Conservation (phyloP, 2,329 filamentous ascomycete genomes). For the Monosporascus sp. region DNA sequence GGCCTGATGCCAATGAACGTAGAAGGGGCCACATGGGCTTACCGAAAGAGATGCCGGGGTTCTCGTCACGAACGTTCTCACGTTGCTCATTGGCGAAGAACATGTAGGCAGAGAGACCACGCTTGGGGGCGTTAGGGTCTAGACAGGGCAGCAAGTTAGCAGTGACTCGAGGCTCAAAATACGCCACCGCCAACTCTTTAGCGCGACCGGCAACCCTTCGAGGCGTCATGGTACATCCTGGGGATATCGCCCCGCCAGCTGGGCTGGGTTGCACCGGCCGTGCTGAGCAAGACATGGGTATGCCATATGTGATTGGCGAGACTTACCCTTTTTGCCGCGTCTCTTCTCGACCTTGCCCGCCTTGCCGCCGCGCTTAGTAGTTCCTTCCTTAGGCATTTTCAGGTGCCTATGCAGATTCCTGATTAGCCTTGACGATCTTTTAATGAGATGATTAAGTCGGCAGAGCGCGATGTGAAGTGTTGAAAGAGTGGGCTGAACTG, state of each 20-base stretch:
- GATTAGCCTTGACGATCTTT: slow-evolving; percentile 19
- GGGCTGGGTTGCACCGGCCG: background rate
- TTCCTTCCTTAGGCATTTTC: slow-evolving; percentile 54
- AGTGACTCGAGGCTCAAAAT: background rate
- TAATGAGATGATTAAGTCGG: background rate
- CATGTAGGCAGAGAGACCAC: slow-evolving; percentile 99
- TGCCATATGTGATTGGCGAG: too few species aligned
- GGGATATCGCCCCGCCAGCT: background rate
- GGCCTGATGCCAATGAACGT: background rate
- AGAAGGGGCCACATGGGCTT: slow-evolving; percentile 27
- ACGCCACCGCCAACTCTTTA: background rate
- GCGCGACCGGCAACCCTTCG: background rate
- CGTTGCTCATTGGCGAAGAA: slow-evolving; percentile 99
- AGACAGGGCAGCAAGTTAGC: slow-evolving; percentile 10
- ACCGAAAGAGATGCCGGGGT: slow-evolving; percentile 96
- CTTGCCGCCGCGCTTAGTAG: slow-evolving; percentile 48
- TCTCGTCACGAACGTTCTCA: slow-evolving; percentile 96
- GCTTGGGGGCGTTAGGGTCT: slow-evolving; percentile 99
- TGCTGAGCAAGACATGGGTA: background rate
- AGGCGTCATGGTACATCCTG: background rate
- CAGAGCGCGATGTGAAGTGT: too few species aligned
- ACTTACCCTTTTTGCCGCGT: slow-evolving; percentile 56
- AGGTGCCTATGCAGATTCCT: slow-evolving; percentile 19
- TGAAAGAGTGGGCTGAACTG: too few species aligned
- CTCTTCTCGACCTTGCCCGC: slow-evolving; percentile 49